Evolutionary conservation across 2,329 filamentous ascomycete genomes (phyloP), one percentile per base, ranked within the genome.

Genomic region (Penicillium sp.): DNA sequence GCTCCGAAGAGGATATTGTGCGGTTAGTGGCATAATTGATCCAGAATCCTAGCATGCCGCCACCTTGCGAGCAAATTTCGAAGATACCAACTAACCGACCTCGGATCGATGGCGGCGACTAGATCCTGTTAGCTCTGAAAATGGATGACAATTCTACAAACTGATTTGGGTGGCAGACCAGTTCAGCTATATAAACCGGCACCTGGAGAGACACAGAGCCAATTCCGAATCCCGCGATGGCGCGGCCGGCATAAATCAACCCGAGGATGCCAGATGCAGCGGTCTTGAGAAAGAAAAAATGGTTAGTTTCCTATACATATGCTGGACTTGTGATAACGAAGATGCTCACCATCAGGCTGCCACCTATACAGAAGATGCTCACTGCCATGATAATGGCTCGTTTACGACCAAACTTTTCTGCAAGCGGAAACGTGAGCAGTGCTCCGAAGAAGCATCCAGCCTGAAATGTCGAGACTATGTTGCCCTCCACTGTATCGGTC

Each of bases 1-100:
- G 78, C 1, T 21, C 47, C 23, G 82, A 79, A 29, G 73, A 67
- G 59, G 66, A 51, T 23, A 70, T 64, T 2, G 64, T 67, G n/a
- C 62, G 51, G 6, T 78, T 72, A 35, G 79, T 78, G 17, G 81
- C 83, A 58, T 83, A 85, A 71, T 83, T 85, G 74, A 83, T 75
- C 83, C 82, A 86, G 63, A 75, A 77, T 4, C 73, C 71, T 11
- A 76, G 56, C 67, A 80, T 77, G n/a, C 73, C 73, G 19, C 74
- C 76, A 7, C 65, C 64, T 29, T 83, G 81, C 15, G 84, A 76
- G 67, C 86, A 84, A 6, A 87, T 80, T 64, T 88, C 84, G 67
- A 86, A 88, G 63, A 87, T 83, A 56, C 85, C 85, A 2, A 84
- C 85, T 0, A 88, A 74, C 56, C 84, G 82, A 17, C 86, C 85